Percentiles rank a stretch among this genome's conserved stretches.
Conservation (phyloP, 1,284 basidiomycete genomes). For the Singerocomus inundabilis region DNA sequence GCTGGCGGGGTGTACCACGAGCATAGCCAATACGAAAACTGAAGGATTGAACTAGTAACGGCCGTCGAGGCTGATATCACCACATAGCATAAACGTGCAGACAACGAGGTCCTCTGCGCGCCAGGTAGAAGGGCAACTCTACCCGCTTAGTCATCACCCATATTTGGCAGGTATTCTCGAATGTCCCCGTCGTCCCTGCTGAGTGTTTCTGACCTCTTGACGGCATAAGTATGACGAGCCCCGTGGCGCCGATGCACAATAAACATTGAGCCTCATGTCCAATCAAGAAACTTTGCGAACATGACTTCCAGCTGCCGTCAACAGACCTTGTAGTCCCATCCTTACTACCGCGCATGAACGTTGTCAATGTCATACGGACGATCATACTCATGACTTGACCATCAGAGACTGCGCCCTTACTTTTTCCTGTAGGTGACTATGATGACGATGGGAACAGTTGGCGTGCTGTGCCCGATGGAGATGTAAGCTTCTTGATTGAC, state of each 20-base stretch:
- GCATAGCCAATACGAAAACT: conserved; percentile 34
- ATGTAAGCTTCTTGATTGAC: not conserved
- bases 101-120: conserved; percentile 17
- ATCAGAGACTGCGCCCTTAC: conserved; percentile 42
- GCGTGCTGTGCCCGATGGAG: not conserved
- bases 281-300: conserved; percentile 46
- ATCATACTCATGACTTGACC: conserved; percentile 37
- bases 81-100: conserved; percentile 36
- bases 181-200: not conserved
- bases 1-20: conserved; percentile 62
- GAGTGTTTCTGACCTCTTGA: not conserved
- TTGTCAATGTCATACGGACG: not conserved
- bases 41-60: conserved; percentile 23
- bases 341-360: not conserved
- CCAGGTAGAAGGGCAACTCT: conserved; percentile 19
- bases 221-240: not conserved
- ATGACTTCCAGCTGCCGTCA: too few species aligned
- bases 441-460: not conserved
- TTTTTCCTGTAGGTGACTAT: conserved; percentile 43
- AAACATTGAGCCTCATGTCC: conserved; percentile 32
- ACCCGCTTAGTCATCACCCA: conserved; percentile 27
- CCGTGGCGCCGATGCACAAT: not conserved
- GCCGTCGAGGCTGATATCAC: conserved; percentile 30
- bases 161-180: conserved; percentile 22
- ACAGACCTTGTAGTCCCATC: not conserved